Evolutionary conservation across 805 yeast genomes (phyloP).

Genomic region (Pichia occidentalis): DNA sequence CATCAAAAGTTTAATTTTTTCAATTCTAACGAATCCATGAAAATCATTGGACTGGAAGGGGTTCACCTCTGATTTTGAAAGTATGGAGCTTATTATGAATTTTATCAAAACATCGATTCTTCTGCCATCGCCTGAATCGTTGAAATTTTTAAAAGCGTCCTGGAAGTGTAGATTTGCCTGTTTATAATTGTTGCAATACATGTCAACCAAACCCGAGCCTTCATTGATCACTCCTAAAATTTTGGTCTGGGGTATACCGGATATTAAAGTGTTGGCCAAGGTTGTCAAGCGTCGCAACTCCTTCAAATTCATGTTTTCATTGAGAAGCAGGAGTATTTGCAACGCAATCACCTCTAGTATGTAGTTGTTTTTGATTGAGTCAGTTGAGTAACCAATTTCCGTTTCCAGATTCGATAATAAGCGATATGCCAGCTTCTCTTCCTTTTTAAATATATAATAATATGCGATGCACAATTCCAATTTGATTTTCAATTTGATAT

Average conservation of each 20-base stretch:
- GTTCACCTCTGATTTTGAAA: slow-evolving; percentile 59
- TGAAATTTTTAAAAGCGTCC: slow-evolving; percentile 42
- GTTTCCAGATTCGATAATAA: slow-evolving; percentile 34
- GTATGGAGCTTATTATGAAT: slow-evolving; percentile 52
- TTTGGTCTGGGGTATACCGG: slow-evolving; percentile 70
- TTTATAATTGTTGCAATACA: slow-evolving; percentile 53
- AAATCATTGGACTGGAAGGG: slow-evolving; percentile 73
- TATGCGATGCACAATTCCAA: slow-evolving; percentile 41
- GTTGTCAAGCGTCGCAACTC: slow-evolving; percentile 42
- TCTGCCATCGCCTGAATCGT: slow-evolving; percentile 53
- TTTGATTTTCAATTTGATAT: slow-evolving; percentile 42
- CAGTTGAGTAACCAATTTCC: slow-evolving; percentile 34
- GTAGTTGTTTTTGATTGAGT: slow-evolving; percentile 40
- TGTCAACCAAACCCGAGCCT: slow-evolving; percentile 65
- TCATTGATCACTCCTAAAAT: slow-evolving; percentile 70
- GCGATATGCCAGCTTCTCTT: slow-evolving; percentile 29
- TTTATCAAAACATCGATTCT: slow-evolving; percentile 54
- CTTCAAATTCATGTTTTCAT: slow-evolving; percentile 28
- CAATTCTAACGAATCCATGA: slow-evolving; percentile 26
- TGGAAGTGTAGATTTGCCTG: slow-evolving; percentile 44
- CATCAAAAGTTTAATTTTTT: slow-evolving; percentile 21
- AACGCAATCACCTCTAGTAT: slow-evolving; percentile 60
- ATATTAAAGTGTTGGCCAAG: slow-evolving; percentile 40
- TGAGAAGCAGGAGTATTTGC: slow-evolving; percentile 50
- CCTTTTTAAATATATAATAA: slow-evolving; percentile 26